phyloP scores from a whole-genome alignment of 345 rosid species.

The Melaleuca quinquenervia region DNA sequence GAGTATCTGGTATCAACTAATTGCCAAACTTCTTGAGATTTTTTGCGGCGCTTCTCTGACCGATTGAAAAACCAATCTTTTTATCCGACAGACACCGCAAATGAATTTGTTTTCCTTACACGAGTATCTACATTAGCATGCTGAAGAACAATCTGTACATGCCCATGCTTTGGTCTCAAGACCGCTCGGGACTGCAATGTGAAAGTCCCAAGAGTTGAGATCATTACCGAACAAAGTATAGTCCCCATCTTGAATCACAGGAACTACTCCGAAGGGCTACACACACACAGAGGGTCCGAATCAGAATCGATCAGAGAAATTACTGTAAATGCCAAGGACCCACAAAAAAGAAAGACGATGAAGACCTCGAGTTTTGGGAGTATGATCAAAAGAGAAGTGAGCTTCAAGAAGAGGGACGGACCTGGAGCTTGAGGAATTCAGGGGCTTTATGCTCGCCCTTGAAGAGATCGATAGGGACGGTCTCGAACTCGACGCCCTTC shows the following conservation, averaged over 20 bases:
- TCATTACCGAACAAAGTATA: constrained; percentile 25
- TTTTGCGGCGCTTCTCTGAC: no score
- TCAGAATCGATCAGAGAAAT: background rate
- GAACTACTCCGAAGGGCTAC: constrained; percentile 70
- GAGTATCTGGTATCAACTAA: no score
- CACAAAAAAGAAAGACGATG: background rate
- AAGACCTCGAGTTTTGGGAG: background rate
- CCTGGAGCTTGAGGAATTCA: constrained; percentile 52
- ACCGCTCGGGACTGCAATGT: background rate
- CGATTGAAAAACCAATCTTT: constrained; percentile 23
- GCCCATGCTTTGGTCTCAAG: background rate
- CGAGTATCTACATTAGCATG: background rate
- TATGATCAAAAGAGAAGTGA: background rate
- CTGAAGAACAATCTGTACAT: background rate
- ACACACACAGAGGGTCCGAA: background rate
- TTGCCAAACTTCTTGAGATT: no score
- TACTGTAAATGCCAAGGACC: background rate
- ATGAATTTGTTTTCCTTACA: no score
- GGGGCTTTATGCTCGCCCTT: constrained; percentile 46
- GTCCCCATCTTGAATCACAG: constrained; percentile 61
- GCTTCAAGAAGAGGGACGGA: background rate
- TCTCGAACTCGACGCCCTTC: constrained; percentile 47
- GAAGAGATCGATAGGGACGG: constrained; percentile 46
- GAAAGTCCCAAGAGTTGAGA: background rate
- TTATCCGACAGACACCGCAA: background rate